These are phyloP conservation scores for Dichotomopilus funicola DNA, from an alignment of 2,329 filamentous ascomycete species.

Conservation along the genomic window DNA sequence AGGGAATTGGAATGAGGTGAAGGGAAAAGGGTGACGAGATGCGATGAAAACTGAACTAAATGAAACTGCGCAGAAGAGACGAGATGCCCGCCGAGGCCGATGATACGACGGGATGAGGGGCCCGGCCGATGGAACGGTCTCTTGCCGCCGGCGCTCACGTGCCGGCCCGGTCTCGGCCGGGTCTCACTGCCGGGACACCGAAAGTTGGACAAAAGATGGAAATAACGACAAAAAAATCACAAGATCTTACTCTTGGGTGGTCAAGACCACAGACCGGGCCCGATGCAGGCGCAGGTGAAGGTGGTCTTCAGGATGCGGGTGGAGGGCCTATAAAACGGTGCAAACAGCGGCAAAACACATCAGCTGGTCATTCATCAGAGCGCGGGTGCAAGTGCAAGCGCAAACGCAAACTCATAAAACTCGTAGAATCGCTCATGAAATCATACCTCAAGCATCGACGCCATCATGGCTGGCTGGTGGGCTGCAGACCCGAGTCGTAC, in stretches of 20 bases:
- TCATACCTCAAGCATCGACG: conserved; percentile 23
- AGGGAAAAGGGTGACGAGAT: too few species aligned
- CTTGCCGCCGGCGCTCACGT: too few species aligned
- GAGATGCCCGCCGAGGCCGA: too few species aligned
- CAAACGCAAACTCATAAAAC: not conserved
- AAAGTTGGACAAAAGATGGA: not conserved
- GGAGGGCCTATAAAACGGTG: conserved; percentile 26
- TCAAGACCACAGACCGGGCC: conserved; percentile 75
- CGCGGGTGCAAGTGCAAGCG: not conserved
- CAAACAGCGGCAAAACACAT: not conserved
- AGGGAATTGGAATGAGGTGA: too few species aligned
- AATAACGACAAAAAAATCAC: not conserved
- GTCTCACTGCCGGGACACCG: not conserved
- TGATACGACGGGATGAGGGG: too few species aligned
- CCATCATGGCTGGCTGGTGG: conserved; percentile 16
- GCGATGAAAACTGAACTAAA: too few species aligned
- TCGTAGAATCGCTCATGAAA: not conserved
- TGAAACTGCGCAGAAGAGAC: too few species aligned
- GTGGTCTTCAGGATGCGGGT: conserved; percentile 56
- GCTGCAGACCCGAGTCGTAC: not conserved
- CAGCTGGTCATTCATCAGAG: not conserved
- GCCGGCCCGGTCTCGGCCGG: not conserved
- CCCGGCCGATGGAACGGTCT: too few species aligned
- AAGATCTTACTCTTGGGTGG: conserved; percentile 58
- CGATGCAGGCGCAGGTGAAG: conserved; percentile 78